Conservation (phyloP, 2,329 filamentous ascomycete species). For the Hypoxylon sp. region DNA sequence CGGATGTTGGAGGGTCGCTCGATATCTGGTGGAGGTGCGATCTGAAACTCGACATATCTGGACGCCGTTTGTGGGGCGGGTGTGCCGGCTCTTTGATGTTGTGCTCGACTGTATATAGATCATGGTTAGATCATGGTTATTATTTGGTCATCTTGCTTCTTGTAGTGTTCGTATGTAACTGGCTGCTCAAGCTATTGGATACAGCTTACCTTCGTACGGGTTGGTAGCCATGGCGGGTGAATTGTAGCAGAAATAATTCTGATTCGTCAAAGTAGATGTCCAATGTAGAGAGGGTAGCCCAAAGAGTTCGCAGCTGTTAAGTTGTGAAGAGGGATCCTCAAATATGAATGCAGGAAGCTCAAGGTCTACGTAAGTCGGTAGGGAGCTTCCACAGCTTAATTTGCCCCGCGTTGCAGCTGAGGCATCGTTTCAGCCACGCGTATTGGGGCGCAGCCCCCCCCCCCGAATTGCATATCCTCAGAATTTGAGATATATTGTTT, state of each 20-base stretch:
- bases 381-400: constrained; percentile 10
- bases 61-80: constrained; percentile 63
- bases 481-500: not conserved
- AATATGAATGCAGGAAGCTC: constrained; percentile 7
- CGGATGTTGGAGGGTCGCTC: constrained; percentile 48
- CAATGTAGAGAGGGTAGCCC: constrained; percentile 3
- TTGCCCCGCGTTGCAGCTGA: constrained; percentile 23
- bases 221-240: constrained; percentile 53
- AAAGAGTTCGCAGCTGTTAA: constrained; percentile 11
- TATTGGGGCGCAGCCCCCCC: constrained; percentile 7
- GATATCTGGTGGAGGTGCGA: constrained; percentile 70
- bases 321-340: not conserved
- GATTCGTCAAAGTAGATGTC: constrained; percentile 6
- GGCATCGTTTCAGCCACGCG: constrained; percentile 33
- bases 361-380: constrained; percentile 25
- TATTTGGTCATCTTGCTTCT: not conserved
- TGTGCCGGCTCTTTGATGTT: constrained; percentile 66
- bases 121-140: not conserved
- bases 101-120: constrained; percentile 70
- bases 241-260: not conserved
- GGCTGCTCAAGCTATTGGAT: not conserved
- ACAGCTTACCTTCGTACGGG: constrained; percentile 54
- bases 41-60: constrained; percentile 76
- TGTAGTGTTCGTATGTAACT: not conserved
- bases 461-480: not conserved